These are phyloP conservation scores for Septoria petroselini DNA, from an alignment of 2,329 filamentous ascomycete genomes.

Conservation along the genomic window DNA sequence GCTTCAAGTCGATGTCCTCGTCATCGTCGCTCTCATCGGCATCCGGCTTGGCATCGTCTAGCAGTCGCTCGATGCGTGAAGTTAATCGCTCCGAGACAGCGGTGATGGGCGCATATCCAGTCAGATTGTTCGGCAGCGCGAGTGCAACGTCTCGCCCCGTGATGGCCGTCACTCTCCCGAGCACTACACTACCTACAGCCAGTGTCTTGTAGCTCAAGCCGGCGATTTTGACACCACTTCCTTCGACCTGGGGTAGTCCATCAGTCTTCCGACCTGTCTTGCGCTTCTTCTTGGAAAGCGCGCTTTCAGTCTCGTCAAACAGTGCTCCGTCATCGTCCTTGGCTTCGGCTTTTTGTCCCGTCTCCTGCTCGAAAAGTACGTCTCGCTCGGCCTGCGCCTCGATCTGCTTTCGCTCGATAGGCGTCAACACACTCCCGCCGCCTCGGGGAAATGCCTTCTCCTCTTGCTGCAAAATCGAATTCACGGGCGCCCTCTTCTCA, in stretches of 20 bases:
- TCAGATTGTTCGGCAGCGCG: constrained; percentile 87
- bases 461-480: constrained; percentile 64
- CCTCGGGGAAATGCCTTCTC: constrained; percentile 90
- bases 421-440: constrained; percentile 84
- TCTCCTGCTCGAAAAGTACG: constrained; percentile 81
- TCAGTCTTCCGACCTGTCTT: constrained; percentile 37
- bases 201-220: constrained; percentile 76
- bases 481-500: constrained; percentile 33
- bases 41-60: constrained; percentile 55
- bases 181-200: constrained; percentile 77
- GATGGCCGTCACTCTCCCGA: constrained; percentile 82
- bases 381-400: constrained; percentile 89
- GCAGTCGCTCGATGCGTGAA: constrained; percentile 64
- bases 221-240: constrained; percentile 40
- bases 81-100: constrained; percentile 81
- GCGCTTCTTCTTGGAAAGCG: constrained; percentile 50
- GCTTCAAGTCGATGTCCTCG: constrained; percentile 65
- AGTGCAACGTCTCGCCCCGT: constrained; percentile 75
- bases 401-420: constrained; percentile 94
- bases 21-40: constrained; percentile 54
- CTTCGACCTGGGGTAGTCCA: constrained; percentile 39
- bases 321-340: constrained; percentile 50
- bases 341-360: constrained; percentile 57
- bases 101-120: constrained; percentile 86
- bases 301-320: constrained; percentile 41